A percentile compares a stretch with the other conserved stretches of the same genome.
Conservation (phyloP, 2,329 filamentous ascomycete genomes). For the Fusarium cicatricum region DNA sequence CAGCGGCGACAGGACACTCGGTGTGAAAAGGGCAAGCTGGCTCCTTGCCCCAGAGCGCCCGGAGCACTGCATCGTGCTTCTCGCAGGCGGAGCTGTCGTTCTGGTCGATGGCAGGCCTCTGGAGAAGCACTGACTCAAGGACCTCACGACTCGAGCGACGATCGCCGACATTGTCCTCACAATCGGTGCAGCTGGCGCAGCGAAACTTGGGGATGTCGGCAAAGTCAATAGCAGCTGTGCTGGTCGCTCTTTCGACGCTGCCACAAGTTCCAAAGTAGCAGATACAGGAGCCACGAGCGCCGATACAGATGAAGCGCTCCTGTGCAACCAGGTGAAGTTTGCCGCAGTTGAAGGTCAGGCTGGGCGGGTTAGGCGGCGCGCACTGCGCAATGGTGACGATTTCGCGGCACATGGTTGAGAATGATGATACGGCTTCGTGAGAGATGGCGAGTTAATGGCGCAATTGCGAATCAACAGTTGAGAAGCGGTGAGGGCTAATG, state of each 20-base stretch:
- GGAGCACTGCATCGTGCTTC: neutral
- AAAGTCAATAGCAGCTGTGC: constrained; percentile 8
- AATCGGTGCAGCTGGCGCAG: constrained; percentile 26
- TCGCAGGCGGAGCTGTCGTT: neutral
- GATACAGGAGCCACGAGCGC: constrained; percentile 21
- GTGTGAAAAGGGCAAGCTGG: constrained; percentile 17
- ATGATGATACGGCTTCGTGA: neutral
- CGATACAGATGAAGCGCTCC: constrained; percentile 17
- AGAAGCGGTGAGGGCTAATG: neutral
- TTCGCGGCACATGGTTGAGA: constrained; percentile 37
- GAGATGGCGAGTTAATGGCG: neutral
- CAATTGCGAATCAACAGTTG: no score
- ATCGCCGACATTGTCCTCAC: constrained; percentile 27
- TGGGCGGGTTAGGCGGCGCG: constrained; percentile 5
- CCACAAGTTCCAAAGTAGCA: constrained; percentile 42
- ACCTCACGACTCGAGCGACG: constrained; percentile 13
- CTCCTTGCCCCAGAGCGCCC: constrained; percentile 18
- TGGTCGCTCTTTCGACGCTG: neutral
- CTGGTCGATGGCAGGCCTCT: neutral
- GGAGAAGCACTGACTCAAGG: constrained; percentile 26
- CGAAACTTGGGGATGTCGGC: constrained; percentile 13
- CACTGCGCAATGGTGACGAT: constrained; percentile 35
- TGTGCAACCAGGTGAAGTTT: constrained; percentile 38
- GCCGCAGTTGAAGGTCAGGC: constrained; percentile 29
- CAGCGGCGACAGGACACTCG: neutral